Evolutionary conservation across 2,329 filamentous ascomycete genomes (phyloP), one percentile per base, ranked within the genome.

Genomic region (Mycocentrospora acerina): DNA sequence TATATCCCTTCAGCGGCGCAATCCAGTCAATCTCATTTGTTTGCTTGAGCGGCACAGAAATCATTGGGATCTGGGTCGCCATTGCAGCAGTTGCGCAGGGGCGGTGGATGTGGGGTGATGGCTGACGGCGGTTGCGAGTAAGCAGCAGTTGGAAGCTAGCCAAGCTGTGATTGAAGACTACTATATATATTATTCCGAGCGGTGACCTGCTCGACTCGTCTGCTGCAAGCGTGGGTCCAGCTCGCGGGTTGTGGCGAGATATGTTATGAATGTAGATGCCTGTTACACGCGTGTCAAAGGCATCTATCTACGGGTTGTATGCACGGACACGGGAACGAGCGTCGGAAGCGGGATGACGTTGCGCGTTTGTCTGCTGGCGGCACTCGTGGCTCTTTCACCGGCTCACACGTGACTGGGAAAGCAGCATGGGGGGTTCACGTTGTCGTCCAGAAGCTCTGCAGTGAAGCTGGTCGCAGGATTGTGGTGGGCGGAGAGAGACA

Each of bases 11-110:
- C 54, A 98, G 78, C 32, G 93, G 93, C 32, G 80, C 78, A 51
- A 97, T 79, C 93, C 93, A 98, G 79, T 98, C 93, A 66, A 98
- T 95, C 76, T 98, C 93, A 77, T 90, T 95, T 51, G 93, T 98
- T 68, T 83, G 80, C 72, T 85, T 97, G 61, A 96, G 80, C 66
- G 91, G 91, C 78, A 85, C 85, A 59, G 90, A 94, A 59, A 97
- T 85, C 91, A 97, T 97, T 47, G 90, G 90, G 54, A 89, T 84
- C 68, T 87, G 62, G 38, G 60, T 62, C 44, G 62, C 52, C 66
- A 68, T 68, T 32, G 30, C 15, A 37, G 36, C 34, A 30, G 34
- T 36, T 33, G 39, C 24, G 32, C 30, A 14, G 37, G 40, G 37
- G 24, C 28, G 27, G 33, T 22, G 10, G 25, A 22, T 25, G 13